Evolutionary conservation across 305 asterid species (phyloP).

Genomic region (Solanum hybrid): DNA sequence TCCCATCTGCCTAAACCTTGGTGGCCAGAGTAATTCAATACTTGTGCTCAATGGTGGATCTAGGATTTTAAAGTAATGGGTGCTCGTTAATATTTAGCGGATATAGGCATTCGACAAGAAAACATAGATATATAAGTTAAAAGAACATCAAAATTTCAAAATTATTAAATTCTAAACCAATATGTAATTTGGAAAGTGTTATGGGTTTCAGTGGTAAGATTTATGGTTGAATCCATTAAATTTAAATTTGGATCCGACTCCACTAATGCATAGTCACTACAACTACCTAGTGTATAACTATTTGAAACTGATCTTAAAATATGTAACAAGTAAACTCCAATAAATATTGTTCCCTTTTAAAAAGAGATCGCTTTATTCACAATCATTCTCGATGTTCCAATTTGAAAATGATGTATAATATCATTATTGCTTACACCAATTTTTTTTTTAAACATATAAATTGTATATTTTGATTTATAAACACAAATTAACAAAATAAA

Average conservation of each 20-base stretch:
- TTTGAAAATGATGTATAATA: background rate
- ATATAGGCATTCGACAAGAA: background rate
- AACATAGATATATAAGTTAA: background rate
- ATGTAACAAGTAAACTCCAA: background rate
- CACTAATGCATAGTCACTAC: background rate
- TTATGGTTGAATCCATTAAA: background rate
- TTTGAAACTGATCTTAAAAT: background rate
- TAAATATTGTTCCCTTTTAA: background rate
- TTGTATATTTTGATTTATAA: background rate
- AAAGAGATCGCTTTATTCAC: background rate
- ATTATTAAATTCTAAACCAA: background rate
- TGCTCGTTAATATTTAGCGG: background rate
- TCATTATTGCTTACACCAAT: background rate
- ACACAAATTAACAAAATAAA: background rate
- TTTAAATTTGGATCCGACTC: background rate
- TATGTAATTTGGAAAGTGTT: background rate
- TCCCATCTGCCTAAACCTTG: background rate
- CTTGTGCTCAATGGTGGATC: background rate
- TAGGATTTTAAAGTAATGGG: background rate
- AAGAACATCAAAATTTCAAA: background rate
- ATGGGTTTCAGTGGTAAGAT: background rate
- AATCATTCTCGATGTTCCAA: background rate
- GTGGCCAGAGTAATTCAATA: background rate
- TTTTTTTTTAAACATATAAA: background rate
- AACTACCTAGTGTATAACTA: background rate